Percentiles rank a stretch among this genome's conserved stretches.
These are phyloP conservation scores for Helicostylum pulchrum DNA, from an alignment of 192 early-diverging fungal species.

Conservation along the genomic window DNA sequence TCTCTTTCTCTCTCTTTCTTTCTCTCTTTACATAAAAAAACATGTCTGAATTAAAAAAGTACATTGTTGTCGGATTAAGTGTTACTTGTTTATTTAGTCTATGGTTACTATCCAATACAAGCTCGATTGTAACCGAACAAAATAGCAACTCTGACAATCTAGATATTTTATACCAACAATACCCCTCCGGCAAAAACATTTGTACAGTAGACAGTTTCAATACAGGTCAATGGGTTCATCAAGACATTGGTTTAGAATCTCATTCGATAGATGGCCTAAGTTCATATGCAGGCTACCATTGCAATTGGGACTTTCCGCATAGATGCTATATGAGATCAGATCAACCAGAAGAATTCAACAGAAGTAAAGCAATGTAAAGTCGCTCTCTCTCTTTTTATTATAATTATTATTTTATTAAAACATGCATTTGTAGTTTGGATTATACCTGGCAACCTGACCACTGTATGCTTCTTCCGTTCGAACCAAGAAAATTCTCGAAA, in stretches of 20 bases:
- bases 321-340: slow-evolving; percentile 23
- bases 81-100: too few relatives aligned
- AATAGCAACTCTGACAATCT: too few relatives aligned
- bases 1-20: slow-evolving; percentile 12
- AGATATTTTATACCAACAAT: not conserved
- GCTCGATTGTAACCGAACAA: too few relatives aligned
- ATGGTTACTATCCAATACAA: too few relatives aligned
- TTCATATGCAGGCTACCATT: slow-evolving; percentile 15
- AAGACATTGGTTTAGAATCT: slow-evolving; percentile 4
- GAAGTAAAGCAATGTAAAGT: slow-evolving; percentile 29
- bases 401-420: not conserved
- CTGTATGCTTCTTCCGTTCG: slow-evolving; percentile 22
- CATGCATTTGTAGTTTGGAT: slow-evolving; percentile 15
- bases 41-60: too few relatives aligned
- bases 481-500: slow-evolving; percentile 15
- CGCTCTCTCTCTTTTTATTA: not conserved
- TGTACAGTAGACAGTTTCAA: slow-evolving; percentile 28
- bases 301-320: slow-evolving; percentile 21
- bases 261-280: slow-evolving; percentile 11
- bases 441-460: slow-evolving; percentile 27
- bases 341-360: slow-evolving; percentile 16
- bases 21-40: not conserved
- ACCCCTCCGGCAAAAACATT: not conserved
- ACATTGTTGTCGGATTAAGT: too few relatives aligned
- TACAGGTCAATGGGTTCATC: slow-evolving; percentile 24